Evolutionary conservation across 192 early-diverging fungal species (phyloP).

Genomic region (Irineochytrium annulatum): DNA sequence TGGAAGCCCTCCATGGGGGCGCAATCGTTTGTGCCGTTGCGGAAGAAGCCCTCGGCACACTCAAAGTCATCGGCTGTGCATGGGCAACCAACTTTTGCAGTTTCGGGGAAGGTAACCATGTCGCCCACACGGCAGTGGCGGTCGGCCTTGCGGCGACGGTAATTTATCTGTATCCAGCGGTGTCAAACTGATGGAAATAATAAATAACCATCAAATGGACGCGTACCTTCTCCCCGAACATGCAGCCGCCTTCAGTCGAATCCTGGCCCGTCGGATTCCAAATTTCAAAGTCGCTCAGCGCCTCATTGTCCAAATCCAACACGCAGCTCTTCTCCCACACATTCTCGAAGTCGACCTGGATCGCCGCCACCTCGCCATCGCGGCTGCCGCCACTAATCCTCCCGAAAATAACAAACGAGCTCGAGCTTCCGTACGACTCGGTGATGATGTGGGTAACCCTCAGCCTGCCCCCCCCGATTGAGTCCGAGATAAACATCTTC

Average conservation of each 20-base stretch:
- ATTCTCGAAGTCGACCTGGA: slow-evolving; percentile 70
- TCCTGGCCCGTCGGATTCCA: slow-evolving; percentile 63
- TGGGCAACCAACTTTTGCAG: slow-evolving; percentile 17
- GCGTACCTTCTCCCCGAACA: slow-evolving; percentile 75
- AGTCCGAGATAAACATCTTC: not conserved
- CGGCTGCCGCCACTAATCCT: slow-evolving; percentile 3
- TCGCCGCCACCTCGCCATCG: slow-evolving; percentile 16
- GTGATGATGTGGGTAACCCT: slow-evolving; percentile 31
- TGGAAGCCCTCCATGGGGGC: slow-evolving; percentile 8
- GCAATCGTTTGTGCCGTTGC: slow-evolving; percentile 12
- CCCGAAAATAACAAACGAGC: slow-evolving; percentile 25
- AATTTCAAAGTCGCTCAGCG: slow-evolving; percentile 63
- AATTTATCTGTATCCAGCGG: slow-evolving; percentile 36
- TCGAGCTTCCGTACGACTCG: slow-evolving; percentile 27
- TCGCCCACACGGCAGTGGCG: slow-evolving; percentile 35
- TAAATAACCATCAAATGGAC: no score
- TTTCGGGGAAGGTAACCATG: slow-evolving; percentile 12
- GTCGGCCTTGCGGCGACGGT: slow-evolving; percentile 36
- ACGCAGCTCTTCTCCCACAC: slow-evolving; percentile 65
- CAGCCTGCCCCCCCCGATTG: slow-evolving; percentile 22
- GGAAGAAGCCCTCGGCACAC: slow-evolving; percentile 35
- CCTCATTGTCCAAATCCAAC: slow-evolving; percentile 50
- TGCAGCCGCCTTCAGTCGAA: slow-evolving; percentile 51
- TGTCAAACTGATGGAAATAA: slow-evolving; percentile 32
- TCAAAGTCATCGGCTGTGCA: slow-evolving; percentile 50